phyloP scores from a whole-genome alignment of 2,329 filamentous ascomycete species.

The Lanzia echinophila region DNA sequence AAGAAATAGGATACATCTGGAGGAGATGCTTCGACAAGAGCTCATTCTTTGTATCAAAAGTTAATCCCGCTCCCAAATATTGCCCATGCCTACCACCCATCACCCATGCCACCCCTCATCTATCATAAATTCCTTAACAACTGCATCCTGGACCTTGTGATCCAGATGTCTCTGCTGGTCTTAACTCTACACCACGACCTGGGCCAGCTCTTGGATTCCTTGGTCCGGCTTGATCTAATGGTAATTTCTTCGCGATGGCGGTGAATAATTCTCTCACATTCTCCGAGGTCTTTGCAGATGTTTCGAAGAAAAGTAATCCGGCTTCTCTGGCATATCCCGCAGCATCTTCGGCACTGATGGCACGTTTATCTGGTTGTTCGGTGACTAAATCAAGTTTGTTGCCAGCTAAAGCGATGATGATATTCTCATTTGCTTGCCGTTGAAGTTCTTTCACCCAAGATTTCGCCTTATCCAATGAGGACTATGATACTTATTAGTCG shows the following conservation, averaged over 20 bases:
- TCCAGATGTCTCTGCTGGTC: constrained; percentile 44
- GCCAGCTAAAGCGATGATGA: constrained; percentile 94
- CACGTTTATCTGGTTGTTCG: constrained; percentile 92
- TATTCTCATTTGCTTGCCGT: constrained; percentile 98
- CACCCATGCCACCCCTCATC: constrained; percentile 14
- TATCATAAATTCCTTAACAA: constrained; percentile 41
- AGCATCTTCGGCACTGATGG: constrained; percentile 80
- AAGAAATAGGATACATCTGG: constrained; percentile 15
- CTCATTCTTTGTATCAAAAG: constrained; percentile 14
- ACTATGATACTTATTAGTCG: constrained; percentile 43
- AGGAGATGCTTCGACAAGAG: constrained; percentile 13
- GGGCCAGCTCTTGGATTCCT: constrained; percentile 65
- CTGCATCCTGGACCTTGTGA: constrained; percentile 57
- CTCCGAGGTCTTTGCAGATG: constrained; percentile 93
- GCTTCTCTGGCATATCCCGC: constrained; percentile 93
- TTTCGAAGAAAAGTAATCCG: constrained; percentile 95
- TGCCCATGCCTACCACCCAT: too few species aligned
- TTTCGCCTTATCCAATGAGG: constrained; percentile 97
- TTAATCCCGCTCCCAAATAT: constrained; percentile 15
- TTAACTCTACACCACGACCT: constrained; percentile 55
- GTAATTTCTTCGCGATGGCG: constrained; percentile 94
- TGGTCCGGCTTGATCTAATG: constrained; percentile 91
- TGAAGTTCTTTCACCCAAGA: constrained; percentile 99
- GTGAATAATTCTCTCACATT: constrained; percentile 96
- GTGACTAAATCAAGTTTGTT: constrained; percentile 97